Evolutionary conservation across 441 rosid species (phyloP), one percentile per base, ranked within the genome.

Genomic region (Theobroma grandiflorum): DNA sequence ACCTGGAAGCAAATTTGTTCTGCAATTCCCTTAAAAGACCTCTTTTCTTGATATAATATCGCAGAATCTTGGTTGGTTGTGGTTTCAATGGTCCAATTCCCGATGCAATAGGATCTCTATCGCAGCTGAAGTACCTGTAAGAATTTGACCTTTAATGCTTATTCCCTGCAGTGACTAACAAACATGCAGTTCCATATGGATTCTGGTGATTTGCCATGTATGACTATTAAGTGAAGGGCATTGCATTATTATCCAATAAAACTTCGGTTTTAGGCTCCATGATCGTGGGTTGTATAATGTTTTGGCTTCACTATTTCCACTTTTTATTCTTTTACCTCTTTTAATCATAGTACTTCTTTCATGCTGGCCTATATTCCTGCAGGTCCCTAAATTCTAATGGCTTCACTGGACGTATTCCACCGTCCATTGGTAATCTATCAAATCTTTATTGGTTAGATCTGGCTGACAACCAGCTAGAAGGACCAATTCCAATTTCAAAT

Each of bases 391-490:
- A 92, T 84, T 86, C 86, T 0, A 97, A 97, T 81, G 15, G 83
- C 65, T 93, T 97, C 79, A 87, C 4, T 50, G 99, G 99, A 52
- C 14, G 6, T 55, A 91, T 97, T 63, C 99, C 99, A 0, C 83
- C 90, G 1, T 86, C 95, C 73, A 85, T 95, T 22, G 99, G 99
- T n/a, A 88, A 78, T 49, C 88, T 97, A 73, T 58, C 88, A 1
- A 86, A 70, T 0, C 95, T 97, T 22, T 81, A 84, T 82, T 93
- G 92, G 99, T 76, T 97, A 37, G 99, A 97, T 85, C 85, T 97
- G 75, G 87, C 97, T 18, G 96, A 91, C 79, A 97, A 97, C 84
- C 74, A 77, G 78, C 91, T 97, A 14, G 81, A 73, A 6, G 99
- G 99, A 74, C 0, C 79, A 3, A 79, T 97, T 77, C 99, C 99